phyloP scores from a whole-genome alignment of 495 filamentous ascomycete species.

The Geopyxis carbonaria region DNA sequence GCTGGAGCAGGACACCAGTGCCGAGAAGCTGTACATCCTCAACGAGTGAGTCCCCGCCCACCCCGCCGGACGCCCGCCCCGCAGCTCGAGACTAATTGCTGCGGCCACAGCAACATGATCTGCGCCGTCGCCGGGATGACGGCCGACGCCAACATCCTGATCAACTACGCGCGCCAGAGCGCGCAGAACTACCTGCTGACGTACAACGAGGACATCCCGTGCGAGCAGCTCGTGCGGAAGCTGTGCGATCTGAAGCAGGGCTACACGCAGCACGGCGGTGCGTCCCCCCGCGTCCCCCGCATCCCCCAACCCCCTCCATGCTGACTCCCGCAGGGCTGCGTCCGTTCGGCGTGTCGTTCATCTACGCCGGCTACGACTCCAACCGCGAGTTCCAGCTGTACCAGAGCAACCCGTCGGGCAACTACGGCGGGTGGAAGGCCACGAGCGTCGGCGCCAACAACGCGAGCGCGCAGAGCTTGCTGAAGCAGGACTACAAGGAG shows the following conservation, averaged over 20 bases:
- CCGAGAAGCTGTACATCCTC: conserved; percentile 97
- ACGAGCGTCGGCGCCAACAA: conserved; percentile 97
- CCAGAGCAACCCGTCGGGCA: conserved; percentile 98
- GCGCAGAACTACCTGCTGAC: conserved; percentile 95
- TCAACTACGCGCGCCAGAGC: conserved; percentile 95
- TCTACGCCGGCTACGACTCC: conserved; percentile 94
- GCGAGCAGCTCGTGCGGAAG: conserved; percentile 91
- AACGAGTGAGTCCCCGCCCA: conserved; percentile 64
- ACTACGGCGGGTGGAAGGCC: conserved; percentile 98
- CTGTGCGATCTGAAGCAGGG: conserved; percentile 98
- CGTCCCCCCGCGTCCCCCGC: conserved; percentile 7
- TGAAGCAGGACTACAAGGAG: conserved; percentile 99
- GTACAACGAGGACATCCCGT: conserved; percentile 99
- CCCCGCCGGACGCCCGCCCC: no score
- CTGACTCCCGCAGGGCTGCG: conserved; percentile 45
- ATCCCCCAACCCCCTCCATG: conserved; percentile 1
- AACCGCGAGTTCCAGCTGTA: conserved; percentile 96
- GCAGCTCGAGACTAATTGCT: background rate
- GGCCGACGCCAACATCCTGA: conserved; percentile 97
- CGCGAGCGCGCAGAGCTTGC: conserved; percentile 84
- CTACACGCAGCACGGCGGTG: conserved; percentile 88
- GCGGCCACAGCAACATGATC: conserved; percentile 77
- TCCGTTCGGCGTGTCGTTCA: conserved; percentile 97
- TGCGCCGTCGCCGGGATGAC: conserved; percentile 99
- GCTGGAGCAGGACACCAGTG: conserved; percentile 95